Base-by-base conservation (phyloP, 164 flowering plant genomes). In the Vitis riparia region DNA sequence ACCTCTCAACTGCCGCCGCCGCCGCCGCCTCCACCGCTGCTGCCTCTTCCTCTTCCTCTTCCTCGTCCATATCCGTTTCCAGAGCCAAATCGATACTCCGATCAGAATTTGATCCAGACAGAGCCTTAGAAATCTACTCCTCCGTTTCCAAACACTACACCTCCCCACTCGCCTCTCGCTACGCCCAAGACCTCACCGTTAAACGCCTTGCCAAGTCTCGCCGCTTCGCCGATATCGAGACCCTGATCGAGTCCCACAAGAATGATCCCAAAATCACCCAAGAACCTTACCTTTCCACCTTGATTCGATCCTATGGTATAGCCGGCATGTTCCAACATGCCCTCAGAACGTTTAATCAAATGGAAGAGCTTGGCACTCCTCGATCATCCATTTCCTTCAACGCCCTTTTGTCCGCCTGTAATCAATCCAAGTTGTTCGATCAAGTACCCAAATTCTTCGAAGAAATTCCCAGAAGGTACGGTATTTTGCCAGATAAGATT, bases 251-350 rank as follows among this genome's bases (percentile, higher is more conserved):
- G 63, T 75, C 89, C 49, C 90, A 87, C 55, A 91, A 90, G 61
- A 71, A 74, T 3, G 78, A 78, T 71, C 92, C 94, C 76, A 84
- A 83, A 29, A 80, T 88, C 79, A 79, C 73, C 19, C 77, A 87
- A 47, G 97, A 94, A 59, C 71, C 87, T 49, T 91, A 65, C 78
- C 69, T 90, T 32, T 78, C 83, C 23, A 74, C 86, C 29, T 74
- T 91, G 49, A 91, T 91, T 57, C 79, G 86, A 53, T 84, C 91
- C 27, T 94, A 94, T 69, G 96, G 97, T 11, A 68, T 61, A 3
- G 96, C 87, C 12, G 93, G 94, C 7, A 94, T 94, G 98, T 80
- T 80, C 57, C 90, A 90, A 53, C 91, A 86, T 30, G 98, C 96
- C 9, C 59, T 86, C 68, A 73, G 68, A 19, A 86, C 89, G 1